Base-by-base conservation (phyloP, 2,329 filamentous ascomycete species). In the Pyrenochaeta sp. region DNA sequence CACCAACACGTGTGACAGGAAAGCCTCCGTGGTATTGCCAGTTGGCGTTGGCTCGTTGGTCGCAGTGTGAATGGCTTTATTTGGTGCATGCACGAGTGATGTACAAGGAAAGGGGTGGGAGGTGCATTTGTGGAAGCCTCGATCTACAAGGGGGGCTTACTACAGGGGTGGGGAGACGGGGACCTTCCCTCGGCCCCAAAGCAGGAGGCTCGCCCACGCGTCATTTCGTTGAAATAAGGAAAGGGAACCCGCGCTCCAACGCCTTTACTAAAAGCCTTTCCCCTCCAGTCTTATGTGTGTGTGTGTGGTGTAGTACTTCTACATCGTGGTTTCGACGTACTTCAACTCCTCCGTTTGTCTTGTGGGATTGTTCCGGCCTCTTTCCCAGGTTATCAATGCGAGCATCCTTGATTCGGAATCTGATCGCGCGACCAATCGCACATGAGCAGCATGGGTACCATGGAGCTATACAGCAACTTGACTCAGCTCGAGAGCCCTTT, bases 401-500 rank as follows among this genome's bases (percentile, higher is more conserved):
- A 45, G 15, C 9, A 45, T 35, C 23, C 23, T 29, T 43, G 55
- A 54, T 31, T 20, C 27, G 35, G 48, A 41, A 49, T 37, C 33
- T 18, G 45, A 31, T 44, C 23, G 54, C 45, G 48, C 49, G 45
- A 45, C 45, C 37, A 49, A 33, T 46, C 27, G 32, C 39, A 33
- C 39, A 29, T 31, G 29, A 40, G 23, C 17, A 45, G 31, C 7
- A 39, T 33, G 35, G 47, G 31, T 30, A 20, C 14, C 23, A 56
- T 54, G 54, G 58, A 61, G 27, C 48, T 53, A 18, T 44, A 49
- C 39, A 36, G 48, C 17, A 36, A 30, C 33, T 43, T 52, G 39
- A 46, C 49, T 50, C 60, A 67, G 23, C 23, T 5, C 23, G 23
- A 27, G 55, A 77, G 77, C 45, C 79, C 79, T 11, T 81, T 81